Conservation (phyloP, 2,329 filamentous ascomycete genomes). For the Aureobasidium pullulans region DNA sequence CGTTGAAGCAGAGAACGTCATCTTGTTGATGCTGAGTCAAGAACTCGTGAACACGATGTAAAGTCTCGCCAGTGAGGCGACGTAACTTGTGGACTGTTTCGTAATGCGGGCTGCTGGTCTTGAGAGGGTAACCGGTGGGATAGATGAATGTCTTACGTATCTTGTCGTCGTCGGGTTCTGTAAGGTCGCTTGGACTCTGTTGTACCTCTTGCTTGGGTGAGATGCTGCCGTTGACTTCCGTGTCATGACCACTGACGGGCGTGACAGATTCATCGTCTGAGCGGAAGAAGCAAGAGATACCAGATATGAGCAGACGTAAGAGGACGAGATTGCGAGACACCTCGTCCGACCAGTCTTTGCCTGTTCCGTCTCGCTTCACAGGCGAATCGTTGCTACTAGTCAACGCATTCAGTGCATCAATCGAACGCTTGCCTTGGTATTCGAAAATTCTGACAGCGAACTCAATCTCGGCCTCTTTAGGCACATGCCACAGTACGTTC, state of each 20-base stretch:
- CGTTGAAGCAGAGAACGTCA: conserved; percentile 90
- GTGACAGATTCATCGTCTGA: conserved; percentile 42
- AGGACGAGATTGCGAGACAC: conserved; percentile 84
- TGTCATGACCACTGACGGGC: conserved; percentile 26
- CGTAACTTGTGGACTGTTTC: conserved; percentile 71
- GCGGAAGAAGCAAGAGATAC: conserved; percentile 84
- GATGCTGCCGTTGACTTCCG: conserved; percentile 21
- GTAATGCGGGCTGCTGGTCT: conserved; percentile 59
- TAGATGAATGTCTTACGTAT: conserved; percentile 83
- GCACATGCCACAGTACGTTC: conserved; percentile 85
- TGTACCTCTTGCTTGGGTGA: conserved; percentile 36
- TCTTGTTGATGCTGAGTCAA: conserved; percentile 80
- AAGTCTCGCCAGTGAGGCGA: conserved; percentile 67
- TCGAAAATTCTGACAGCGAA: conserved; percentile 89
- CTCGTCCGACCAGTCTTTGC: conserved; percentile 98
- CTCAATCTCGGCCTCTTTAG: conserved; percentile 68
- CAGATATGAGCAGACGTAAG: conserved; percentile 80
- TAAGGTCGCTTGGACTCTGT: conserved; percentile 46
- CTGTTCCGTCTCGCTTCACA: conserved; percentile 85
- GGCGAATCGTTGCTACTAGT: conserved; percentile 72
- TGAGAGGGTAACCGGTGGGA: conserved; percentile 75
- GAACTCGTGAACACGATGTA: conserved; percentile 81
- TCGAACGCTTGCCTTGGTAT: conserved; percentile 69
- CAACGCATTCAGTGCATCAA: conserved; percentile 67
- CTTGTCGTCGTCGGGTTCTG: conserved; percentile 70